These are phyloP conservation scores for Elasticomyces elasticus DNA, from an alignment of 495 filamentous ascomycete species.

Conservation along the genomic window DNA sequence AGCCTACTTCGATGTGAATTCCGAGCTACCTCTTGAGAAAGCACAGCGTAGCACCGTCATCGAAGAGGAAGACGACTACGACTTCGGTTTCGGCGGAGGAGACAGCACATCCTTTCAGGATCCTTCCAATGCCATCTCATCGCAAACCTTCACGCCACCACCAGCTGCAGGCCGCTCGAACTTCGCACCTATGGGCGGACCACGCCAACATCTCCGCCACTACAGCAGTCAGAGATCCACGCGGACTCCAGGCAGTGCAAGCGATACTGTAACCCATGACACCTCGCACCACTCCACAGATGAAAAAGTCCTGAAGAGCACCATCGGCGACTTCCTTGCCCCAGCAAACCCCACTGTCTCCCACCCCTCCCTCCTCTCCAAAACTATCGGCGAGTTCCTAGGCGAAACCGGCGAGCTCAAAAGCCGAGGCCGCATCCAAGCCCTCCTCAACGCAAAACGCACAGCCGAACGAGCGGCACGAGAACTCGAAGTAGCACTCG, in stretches of 20 bases:
- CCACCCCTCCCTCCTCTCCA: not conserved
- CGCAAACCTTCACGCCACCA: not conserved
- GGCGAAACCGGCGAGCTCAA: not conserved
- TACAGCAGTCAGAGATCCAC: not conserved
- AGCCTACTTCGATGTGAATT: too few species aligned
- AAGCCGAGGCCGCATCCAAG: conserved; percentile 1
- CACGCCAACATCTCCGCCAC: not conserved
- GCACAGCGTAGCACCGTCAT: not conserved
- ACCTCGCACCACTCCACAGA: not conserved
- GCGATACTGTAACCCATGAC: not conserved
- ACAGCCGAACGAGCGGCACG: not conserved
- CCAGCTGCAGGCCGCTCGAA: not conserved
- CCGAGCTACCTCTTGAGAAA: not conserved
- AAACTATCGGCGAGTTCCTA: conserved; percentile 9
- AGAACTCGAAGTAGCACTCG: not conserved
- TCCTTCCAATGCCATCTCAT: too few species aligned
- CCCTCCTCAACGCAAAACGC: not conserved
- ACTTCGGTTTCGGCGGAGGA: not conserved
- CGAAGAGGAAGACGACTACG: conserved; percentile 5
- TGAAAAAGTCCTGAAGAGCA: not conserved
- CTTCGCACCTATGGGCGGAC: not conserved
- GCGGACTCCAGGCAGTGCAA: too few species aligned
- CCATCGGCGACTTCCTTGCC: not conserved
- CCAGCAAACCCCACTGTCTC: not conserved
- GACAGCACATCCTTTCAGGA: too few species aligned